Conservation (phyloP, 108 stramenopile genomes). For the Nannochloropsis granulata region DNA sequence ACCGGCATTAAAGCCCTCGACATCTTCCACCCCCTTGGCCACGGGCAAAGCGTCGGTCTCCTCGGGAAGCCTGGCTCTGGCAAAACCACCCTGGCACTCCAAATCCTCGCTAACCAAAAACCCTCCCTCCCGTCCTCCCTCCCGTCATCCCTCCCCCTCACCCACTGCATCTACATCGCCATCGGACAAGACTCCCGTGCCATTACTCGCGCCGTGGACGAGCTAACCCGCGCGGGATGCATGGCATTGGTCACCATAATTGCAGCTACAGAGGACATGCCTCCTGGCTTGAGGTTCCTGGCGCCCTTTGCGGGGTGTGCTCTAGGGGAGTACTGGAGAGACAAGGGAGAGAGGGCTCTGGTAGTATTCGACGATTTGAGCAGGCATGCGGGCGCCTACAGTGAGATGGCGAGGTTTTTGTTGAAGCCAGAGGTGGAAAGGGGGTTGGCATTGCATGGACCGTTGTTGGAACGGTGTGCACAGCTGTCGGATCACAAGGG, state of each 20-base stretch:
- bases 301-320: conserved; percentile 97
- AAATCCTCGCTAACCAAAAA: not conserved
- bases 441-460: not conserved
- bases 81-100: not conserved
- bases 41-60: not conserved
- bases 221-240: not conserved
- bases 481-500: not conserved
- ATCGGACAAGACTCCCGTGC: not conserved
- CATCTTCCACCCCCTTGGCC: not conserved
- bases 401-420: conserved; percentile 69
- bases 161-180: not conserved
- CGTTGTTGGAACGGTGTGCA: not conserved
- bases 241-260: not conserved
- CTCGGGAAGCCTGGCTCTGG: not conserved
- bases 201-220: not conserved
- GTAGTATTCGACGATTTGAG: conserved; percentile 99
- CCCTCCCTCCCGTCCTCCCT: not conserved
- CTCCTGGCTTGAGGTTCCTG: conserved; percentile 53
- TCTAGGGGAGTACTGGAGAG: conserved; percentile 99
- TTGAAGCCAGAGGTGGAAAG: not conserved
- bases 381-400: conserved; percentile 98
- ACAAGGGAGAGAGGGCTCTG: conserved; percentile 98
- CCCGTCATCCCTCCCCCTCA: not conserved
- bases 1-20: not conserved
- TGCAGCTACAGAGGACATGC: not conserved